Base-by-base conservation (phyloP, 306 rosid species). In the Chamaecrista fasciculata region DNA sequence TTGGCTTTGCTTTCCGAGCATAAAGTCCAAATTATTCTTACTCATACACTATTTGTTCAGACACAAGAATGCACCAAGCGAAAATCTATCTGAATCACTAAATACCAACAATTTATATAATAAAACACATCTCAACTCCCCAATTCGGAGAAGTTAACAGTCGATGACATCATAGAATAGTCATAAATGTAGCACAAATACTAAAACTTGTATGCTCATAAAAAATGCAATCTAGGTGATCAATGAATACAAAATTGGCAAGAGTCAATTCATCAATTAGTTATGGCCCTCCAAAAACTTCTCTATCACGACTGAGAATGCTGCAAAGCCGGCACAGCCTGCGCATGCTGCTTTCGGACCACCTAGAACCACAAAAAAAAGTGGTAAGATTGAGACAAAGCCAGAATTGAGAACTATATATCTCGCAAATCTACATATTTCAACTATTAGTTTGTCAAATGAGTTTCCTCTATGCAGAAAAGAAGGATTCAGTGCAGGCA, bases 261-360 rank as follows among this genome's bases (percentile, higher is more conserved):
- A 52, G 55, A 11, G 19, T 67, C 49, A 69, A 47, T 42, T 64
- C 37, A 28, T 64, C 37, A 28, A 55, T 86, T 80, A 90, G 67
- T 78, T 78, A 19, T 90, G 97, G 37, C 99, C 82, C 29, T 94
- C 97, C 65, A 86, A 70, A 78, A 94, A 94, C 79, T 94, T 94
- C 83, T 88, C 95, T 76, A 86, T 94, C 40, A 84, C 31, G 5
- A 85, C 95, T 16, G 96, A 89, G 80, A 94, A 94, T 58, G 99
- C 91, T 1, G 98, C 96, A 77, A 93, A 93, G 28, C 97, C 96
- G 24, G 94, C 98, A 70, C 98, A 93, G 40, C 98, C 98, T 6
- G 34, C 82, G 43, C 99, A 94, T 37, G 97, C 95, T 39, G 96
- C 97, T 78, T 85, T 87, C 43, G 96, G 96, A 76, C 99, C 99